Evolutionary conservation across 2,329 filamentous ascomycete genomes (phyloP).

Genomic region (Cytospora piceicola): DNA sequence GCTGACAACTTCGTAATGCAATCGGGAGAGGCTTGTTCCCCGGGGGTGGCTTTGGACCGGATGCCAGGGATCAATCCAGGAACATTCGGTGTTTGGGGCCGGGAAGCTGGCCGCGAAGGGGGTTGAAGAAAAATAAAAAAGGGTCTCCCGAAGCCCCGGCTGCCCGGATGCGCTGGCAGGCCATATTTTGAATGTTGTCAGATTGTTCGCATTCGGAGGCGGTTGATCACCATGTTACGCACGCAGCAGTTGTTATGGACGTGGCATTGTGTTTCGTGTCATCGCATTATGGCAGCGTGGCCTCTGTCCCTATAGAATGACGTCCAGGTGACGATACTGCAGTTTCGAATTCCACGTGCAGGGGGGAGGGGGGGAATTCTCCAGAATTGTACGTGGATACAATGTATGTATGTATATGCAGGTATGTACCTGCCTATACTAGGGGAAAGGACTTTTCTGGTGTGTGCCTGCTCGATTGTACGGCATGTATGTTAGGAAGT

Average conservation of each 20-base stretch:
- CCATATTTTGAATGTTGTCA: neutral
- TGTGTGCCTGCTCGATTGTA: no score
- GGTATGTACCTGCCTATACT: neutral
- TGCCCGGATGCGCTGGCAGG: neutral
- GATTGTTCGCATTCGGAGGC: neutral
- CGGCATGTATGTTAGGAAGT: no score
- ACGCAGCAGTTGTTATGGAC: neutral
- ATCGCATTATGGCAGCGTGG: neutral
- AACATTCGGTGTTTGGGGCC: neutral
- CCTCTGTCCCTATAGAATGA: conserved; percentile 4
- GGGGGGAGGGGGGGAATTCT: neutral
- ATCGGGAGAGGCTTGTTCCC: neutral
- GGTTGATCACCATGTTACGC: neutral
- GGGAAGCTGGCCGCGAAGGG: neutral
- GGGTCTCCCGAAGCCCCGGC: neutral
- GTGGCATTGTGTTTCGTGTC: neutral
- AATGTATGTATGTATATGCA: neutral
- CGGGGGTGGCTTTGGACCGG: neutral
- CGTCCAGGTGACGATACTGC: conserved; percentile 2
- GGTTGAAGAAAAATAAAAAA: neutral
- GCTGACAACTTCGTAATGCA: no score
- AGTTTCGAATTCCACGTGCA: neutral
- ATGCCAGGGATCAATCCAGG: neutral
- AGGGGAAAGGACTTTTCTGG: no score
- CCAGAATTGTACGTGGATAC: neutral